phyloP scores from a whole-genome alignment of 768 basidiomycete species.

The Suillus cothurnatus region DNA sequence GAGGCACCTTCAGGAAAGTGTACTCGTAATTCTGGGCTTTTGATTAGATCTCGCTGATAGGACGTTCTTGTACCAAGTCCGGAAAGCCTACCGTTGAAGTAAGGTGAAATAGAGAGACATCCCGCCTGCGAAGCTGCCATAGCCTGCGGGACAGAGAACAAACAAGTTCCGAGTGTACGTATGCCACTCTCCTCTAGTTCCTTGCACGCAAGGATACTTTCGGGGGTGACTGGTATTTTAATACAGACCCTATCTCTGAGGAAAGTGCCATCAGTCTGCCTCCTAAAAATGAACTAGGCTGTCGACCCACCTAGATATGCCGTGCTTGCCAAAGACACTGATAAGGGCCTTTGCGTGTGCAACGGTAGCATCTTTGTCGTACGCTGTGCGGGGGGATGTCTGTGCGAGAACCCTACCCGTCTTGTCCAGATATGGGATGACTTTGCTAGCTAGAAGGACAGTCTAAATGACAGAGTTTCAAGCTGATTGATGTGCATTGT shows the following conservation, averaged over 20 bases:
- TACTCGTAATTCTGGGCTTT: conserved; percentile 43
- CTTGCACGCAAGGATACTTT: conserved; percentile 51
- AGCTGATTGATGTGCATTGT: conserved; percentile 1
- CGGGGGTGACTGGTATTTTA: conserved; percentile 60
- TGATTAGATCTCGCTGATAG: not conserved
- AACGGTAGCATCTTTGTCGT: conserved; percentile 44
- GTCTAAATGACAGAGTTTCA: conserved; percentile 32
- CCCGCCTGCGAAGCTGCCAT: conserved; percentile 54
- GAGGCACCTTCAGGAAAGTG: conserved; percentile 44
- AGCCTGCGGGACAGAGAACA: conserved; percentile 59
- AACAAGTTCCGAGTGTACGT: conserved; percentile 53
- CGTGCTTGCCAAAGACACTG: conserved; percentile 42
- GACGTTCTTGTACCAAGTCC: conserved; percentile 8
- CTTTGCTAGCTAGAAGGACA: conserved; percentile 45
- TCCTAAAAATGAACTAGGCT: not conserved
- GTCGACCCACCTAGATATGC: conserved; percentile 39
- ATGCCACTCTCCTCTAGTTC: conserved; percentile 46
- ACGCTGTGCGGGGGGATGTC: conserved; percentile 44
- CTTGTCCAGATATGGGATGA: conserved; percentile 39
- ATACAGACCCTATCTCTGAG: conserved; percentile 52
- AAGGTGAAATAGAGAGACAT: conserved; percentile 55
- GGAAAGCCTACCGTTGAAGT: conserved; percentile 49
- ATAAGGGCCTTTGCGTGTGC: conserved; percentile 45
- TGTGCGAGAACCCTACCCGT: conserved; percentile 48
- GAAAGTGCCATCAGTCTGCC: not conserved